Conservation (phyloP, 2,329 filamentous ascomycete species). For the Penicillium brasilianum region DNA sequence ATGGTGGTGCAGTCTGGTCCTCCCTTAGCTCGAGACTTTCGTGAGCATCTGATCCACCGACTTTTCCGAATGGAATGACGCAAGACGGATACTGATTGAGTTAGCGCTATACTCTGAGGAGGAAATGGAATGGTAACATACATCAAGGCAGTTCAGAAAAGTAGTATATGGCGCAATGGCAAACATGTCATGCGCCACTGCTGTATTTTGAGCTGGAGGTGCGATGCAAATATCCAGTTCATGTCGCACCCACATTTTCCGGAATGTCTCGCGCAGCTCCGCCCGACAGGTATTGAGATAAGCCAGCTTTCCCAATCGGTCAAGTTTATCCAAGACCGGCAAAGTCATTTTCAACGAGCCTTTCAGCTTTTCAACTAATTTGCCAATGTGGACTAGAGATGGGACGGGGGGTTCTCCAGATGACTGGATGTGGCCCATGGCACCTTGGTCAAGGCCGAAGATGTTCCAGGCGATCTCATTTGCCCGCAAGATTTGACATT, state of each 20-base stretch:
- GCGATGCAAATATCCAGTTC: conserved; percentile 57
- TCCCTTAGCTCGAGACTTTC: conserved; percentile 18
- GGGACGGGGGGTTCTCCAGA: conserved; percentile 35
- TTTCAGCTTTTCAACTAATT: conserved; percentile 16
- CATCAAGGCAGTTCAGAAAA: conserved; percentile 58
- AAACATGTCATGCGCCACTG: conserved; percentile 55
- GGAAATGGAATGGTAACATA: conserved; percentile 33
- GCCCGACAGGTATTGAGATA: conserved; percentile 35
- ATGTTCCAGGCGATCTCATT: conserved; percentile 31
- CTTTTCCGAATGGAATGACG: conserved; percentile 49
- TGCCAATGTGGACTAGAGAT: conserved; percentile 16
- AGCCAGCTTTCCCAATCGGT: conserved; percentile 25
- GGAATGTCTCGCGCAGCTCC: conserved; percentile 46
- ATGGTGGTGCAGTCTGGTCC: conserved; percentile 25
- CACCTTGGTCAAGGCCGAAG: conserved; percentile 30
- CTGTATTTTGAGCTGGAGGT: conserved; percentile 55
- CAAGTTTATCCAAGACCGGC: conserved; percentile 20
- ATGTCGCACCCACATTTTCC: conserved; percentile 49
- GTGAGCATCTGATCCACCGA: conserved; percentile 19
- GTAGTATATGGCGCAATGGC: conserved; percentile 48
- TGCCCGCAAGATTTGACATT: conserved; percentile 20
- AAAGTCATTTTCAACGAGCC: conserved; percentile 2
- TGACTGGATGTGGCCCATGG: conserved; percentile 24
- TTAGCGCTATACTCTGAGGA: background rate
- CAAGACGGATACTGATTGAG: conserved; percentile 54